phyloP scores from a whole-genome alignment of 192 early-diverging fungal genomes.

The Backusella psychrophila region DNA sequence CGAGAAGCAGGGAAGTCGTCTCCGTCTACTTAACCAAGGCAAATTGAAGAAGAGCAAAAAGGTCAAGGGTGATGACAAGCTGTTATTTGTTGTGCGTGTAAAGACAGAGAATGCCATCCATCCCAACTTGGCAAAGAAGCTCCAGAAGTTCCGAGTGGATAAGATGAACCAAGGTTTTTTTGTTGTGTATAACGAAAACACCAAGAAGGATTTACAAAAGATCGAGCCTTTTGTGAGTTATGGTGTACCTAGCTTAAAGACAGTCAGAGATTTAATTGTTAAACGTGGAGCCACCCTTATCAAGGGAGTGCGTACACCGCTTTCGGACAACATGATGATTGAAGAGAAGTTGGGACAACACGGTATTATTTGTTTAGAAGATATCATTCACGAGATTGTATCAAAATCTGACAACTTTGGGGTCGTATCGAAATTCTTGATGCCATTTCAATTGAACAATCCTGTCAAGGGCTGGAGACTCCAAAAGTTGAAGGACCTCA shows the following conservation, averaged over 20 bases:
- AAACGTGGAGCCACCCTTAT: constrained; percentile 23
- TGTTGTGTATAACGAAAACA: background rate
- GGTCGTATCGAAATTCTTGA: constrained; percentile 5
- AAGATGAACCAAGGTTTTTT: constrained; percentile 22
- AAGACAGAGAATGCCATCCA: constrained; percentile 2
- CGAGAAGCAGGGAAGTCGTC: constrained; percentile 14
- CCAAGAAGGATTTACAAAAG: background rate
- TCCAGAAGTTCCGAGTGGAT: constrained; percentile 5
- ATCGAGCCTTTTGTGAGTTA: constrained; percentile 22
- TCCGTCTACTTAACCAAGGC: constrained; percentile 6
- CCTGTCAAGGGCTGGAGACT: constrained; percentile 23
- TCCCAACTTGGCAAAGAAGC: constrained; percentile 1
- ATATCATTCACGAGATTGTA: constrained; percentile 30
- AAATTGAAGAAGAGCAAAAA: background rate
- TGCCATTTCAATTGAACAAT: constrained; percentile 11
- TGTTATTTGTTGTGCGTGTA: constrained; percentile 21
- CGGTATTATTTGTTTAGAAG: constrained; percentile 31
- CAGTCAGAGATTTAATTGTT: constrained; percentile 21
- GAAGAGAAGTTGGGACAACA: constrained; percentile 19
- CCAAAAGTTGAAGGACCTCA: constrained; percentile 11
- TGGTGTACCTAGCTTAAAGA: constrained; percentile 19
- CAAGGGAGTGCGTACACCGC: constrained; percentile 17
- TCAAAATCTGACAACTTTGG: constrained; percentile 13
- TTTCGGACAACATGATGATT: constrained; percentile 29
- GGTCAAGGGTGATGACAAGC: background rate